Base-by-base conservation (phyloP, 176 grass and related monocot species). In the Carex littledalei region DNA sequence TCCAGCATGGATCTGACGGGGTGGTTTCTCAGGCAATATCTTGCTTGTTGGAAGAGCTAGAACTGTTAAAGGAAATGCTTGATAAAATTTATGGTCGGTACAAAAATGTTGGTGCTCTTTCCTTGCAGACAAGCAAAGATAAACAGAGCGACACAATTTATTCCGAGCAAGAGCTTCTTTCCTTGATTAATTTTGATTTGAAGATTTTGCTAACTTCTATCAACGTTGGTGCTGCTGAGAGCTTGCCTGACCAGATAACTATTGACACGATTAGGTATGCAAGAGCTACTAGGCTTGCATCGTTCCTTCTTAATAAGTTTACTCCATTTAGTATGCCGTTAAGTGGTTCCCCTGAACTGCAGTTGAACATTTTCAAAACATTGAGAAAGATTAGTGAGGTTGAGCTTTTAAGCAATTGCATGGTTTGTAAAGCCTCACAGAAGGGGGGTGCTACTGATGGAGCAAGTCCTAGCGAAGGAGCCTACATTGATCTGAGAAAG, bases 141-240 rank as follows among this genome's bases (percentile, higher is more conserved):
- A 80, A 82, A 54, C 81, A 81, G 77, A 63, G 43, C 65, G 63
- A 8, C 17, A 57, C 47, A 20, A 22, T 29, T 31, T 94, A 91
- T 89, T 86, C 89, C 64, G 91, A 94, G 87, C 86, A 90, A 84
- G 91, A 98, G 71, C 86, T 98, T 76, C 77, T 87, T 94, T 93
- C 88, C 77, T 86, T 98, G 84, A 90, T 94, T 83, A 98, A 89
- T 84, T 98, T 98, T 85, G 91, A 98, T 88, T 74, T 98, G 78
- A 94, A 92, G 62, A 75, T 91, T 88, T 91, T 98, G 77, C 74
- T 93, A 76, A 82, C 79, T 66, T 87, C 92, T 59, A 79, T 94
- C 86, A 90, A 86, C 55, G 18, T 86, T 83, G 83, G 60, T 83
- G 54, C 86, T 18, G 81, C 84, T 79, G 89, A 89, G 26, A 80